phyloP scores from a whole-genome alignment of 1,284 basidiomycete genomes.

The Laetiporus sulphureus region DNA sequence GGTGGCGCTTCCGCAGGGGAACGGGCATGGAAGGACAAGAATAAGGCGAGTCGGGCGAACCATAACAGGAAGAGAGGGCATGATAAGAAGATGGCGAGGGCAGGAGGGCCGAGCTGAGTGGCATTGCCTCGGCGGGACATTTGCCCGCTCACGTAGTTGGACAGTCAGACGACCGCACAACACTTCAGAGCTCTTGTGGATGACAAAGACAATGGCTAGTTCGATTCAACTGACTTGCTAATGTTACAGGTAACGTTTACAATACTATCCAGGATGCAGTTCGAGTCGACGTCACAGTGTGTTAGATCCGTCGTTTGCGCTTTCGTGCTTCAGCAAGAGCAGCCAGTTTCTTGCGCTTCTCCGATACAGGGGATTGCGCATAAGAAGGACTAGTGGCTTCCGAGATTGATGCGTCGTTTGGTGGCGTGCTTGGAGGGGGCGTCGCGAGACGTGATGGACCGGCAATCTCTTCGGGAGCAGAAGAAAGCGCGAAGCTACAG shows the following conservation, averaged over 20 bases:
- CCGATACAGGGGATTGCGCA: slow-evolving; percentile 26
- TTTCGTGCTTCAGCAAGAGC: slow-evolving; percentile 24
- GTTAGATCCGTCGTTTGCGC: slow-evolving; percentile 10
- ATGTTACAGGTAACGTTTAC: too few relatives aligned
- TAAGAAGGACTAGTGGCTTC: slow-evolving; percentile 17
- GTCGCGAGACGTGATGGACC: background rate
- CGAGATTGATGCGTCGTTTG: background rate
- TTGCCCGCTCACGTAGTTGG: too few relatives aligned
- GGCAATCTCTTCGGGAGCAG: slow-evolving; percentile 1
- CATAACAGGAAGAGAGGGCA: slow-evolving; percentile 63
- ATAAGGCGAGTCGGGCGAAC: slow-evolving; percentile 59
- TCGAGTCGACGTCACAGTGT: too few relatives aligned
- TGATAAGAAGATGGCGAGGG: slow-evolving; percentile 69
- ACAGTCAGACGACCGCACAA: too few relatives aligned
- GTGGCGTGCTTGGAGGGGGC: background rate
- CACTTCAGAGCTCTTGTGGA: too few relatives aligned
- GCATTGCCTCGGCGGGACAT: too few relatives aligned
- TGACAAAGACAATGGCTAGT: too few relatives aligned
- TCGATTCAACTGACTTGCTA: too few relatives aligned
- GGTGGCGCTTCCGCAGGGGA: slow-evolving; percentile 35
- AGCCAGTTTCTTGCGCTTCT: slow-evolving; percentile 32
- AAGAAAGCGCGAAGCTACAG: too few relatives aligned
- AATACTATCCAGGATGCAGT: too few relatives aligned
- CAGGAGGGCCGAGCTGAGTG: slow-evolving; percentile 30
- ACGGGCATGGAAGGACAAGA: slow-evolving; percentile 62